Evolutionary conservation across 352 stramenopile genomes (phyloP), one percentile per base, ranked within the genome.

Genomic region (Pythium vanterpoolii): DNA sequence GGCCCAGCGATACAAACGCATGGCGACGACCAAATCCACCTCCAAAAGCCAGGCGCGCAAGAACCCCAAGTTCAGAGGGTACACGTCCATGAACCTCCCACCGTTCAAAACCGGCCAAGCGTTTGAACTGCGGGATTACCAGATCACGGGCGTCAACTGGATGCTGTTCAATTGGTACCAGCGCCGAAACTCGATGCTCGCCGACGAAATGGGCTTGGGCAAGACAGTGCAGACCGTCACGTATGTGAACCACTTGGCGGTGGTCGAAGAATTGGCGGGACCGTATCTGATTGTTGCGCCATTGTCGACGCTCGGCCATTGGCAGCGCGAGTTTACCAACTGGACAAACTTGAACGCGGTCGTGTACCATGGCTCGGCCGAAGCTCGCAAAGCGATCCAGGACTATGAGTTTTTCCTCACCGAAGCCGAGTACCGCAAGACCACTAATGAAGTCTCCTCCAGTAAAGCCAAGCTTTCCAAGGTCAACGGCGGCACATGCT

Each of bases 121-220:
- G 2, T 83, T 95, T 51, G 83, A 93, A 44, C 74, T 99, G 31
- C 89, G 98, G 19, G 96, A 99, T 63, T 99, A 99, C 78, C 98
- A 99, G 77, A 79, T 99, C 44, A 97, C 97, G 19, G 98, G 98
- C 36, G 92, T 99, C 3, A 99, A 99, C 63, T 99, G 98, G 98
- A 91, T 99, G 71, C 79, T 99, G 38, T 98, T 96, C 60, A 99
- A 98, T 71, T 99, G 95, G 83, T 98, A 99, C 68, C 96, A 98
- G 62, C 75, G 86, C n/a, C 93, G 97, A 16, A 97, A 96, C 56
- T 99, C 91, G 61, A 98, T 99, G 74, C 82, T 99, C 9, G 98
- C 98, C 8, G 98, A 99, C 71, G 98, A 99, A 73, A 99, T 99
- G 97, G 97, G 90, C 11, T 77, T 98, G 0, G 93, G 92, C 47